A percentile compares a stretch with the other conserved stretches of the same genome.
These are phyloP conservation scores for Herpetomonas muscarum DNA, from an alignment of 208 protist genomes.

Conservation along the genomic window DNA sequence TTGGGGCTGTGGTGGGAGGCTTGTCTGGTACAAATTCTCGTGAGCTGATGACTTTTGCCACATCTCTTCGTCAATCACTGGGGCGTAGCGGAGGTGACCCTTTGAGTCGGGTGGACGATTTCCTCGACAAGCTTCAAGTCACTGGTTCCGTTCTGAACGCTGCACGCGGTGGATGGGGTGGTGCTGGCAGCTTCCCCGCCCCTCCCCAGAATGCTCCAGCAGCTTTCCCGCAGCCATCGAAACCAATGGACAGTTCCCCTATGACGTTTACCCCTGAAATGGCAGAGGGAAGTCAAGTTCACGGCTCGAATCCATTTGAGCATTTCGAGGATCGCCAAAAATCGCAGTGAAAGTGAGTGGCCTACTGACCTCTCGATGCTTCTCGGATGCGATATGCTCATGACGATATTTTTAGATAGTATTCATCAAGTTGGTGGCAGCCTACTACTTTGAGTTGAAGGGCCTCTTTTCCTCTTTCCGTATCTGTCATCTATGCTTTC, in stretches of 20 bases:
- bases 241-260: too few species aligned
- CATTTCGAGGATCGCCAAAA: too few species aligned
- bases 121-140: conserved; percentile 26
- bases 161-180: neutral
- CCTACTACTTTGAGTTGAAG: too few species aligned
- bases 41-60: conserved; percentile 22
- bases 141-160: neutral
- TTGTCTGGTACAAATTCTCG: conserved; percentile 24
- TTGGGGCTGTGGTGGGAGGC: conserved; percentile 14
- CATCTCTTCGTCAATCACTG: conserved; percentile 25
- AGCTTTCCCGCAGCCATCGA: too few species aligned
- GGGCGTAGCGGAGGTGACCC: conserved; percentile 12
- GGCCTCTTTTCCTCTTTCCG: conserved; percentile 1
- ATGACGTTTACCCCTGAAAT: too few species aligned
- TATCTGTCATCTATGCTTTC: neutral
- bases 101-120: conserved; percentile 31
- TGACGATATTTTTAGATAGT: too few species aligned
- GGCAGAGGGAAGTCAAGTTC: too few species aligned
- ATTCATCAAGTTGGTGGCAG: too few species aligned
- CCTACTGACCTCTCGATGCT: too few species aligned
- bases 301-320: neutral
- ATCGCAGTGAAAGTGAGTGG: too few species aligned
- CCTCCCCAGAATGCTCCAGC: neutral
- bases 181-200: conserved; percentile 1
- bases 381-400: neutral